Percentiles rank a stretch among this genome's conserved stretches.
Evolutionary conservation across 2,329 filamentous ascomycete species (phyloP).

Genomic region (Thermothelomyces thermophilus): DNA sequence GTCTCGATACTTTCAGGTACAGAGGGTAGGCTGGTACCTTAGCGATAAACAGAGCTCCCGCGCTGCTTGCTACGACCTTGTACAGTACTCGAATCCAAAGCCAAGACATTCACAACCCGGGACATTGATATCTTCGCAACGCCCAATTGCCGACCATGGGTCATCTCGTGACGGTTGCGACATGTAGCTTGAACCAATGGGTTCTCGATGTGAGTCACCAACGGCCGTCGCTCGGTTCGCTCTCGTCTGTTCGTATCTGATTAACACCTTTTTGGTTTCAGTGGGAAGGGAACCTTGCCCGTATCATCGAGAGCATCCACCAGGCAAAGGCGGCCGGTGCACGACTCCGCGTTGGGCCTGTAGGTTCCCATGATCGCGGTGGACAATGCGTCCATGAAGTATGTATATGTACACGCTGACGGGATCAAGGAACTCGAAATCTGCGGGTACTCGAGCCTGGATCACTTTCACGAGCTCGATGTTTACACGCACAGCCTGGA

Average conservation of each 20-base stretch:
- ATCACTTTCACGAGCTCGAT: constrained; percentile 58
- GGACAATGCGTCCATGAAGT: no score
- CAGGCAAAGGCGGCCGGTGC: constrained; percentile 58
- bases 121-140: not conserved
- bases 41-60: not conserved
- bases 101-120: not conserved
- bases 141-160: constrained; percentile 13
- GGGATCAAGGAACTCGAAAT: constrained; percentile 40
- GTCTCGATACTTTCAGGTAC: not conserved
- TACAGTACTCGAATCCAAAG: not conserved
- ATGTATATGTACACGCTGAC: not conserved
- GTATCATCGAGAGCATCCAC: constrained; percentile 54
- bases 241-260: not conserved
- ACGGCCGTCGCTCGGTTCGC: not conserved
- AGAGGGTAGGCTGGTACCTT: not conserved
- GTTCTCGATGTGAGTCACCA: constrained; percentile 24
- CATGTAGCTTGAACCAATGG: constrained; percentile 31
- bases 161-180: constrained; percentile 28
- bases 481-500: constrained; percentile 56
- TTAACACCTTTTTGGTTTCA: constrained; percentile 1
- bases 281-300: constrained; percentile 49
- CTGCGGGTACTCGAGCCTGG: constrained; percentile 58
- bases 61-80: not conserved
- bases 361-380: constrained; percentile 3
- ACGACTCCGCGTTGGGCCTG: constrained; percentile 53